These are phyloP conservation scores for Cytospora chrysosperma DNA, from an alignment of 2,329 filamentous ascomycete genomes.

Conservation along the genomic window DNA sequence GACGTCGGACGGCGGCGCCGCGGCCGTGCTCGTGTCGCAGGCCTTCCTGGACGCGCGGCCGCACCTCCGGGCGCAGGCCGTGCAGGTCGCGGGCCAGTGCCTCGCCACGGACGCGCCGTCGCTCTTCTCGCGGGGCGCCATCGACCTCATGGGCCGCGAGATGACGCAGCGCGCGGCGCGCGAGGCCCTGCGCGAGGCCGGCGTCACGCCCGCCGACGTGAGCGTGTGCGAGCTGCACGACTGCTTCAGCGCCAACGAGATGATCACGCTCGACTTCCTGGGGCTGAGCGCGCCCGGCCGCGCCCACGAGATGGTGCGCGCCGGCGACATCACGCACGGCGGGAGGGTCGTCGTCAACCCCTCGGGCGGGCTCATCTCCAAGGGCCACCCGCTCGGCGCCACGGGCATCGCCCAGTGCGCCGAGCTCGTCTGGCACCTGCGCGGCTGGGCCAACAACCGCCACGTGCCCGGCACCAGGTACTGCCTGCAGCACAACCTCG, in stretches of 20 bases:
- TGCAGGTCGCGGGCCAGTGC: conserved; percentile 84
- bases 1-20: conserved; percentile 88
- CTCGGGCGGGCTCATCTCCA: conserved; percentile 90
- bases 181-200: conserved; percentile 72
- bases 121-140: conserved; percentile 76
- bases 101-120: conserved; percentile 80
- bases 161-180: conserved; percentile 75
- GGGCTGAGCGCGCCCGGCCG: conserved; percentile 76
- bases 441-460: conserved; percentile 94
- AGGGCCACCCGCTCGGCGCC: conserved; percentile 91
- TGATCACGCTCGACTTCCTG: conserved; percentile 84
- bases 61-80: conserved; percentile 76
- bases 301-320: conserved; percentile 86
- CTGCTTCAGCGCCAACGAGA: conserved; percentile 94
- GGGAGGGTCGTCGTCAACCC: conserved; percentile 84
- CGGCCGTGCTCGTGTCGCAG: conserved; percentile 85
- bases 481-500: conserved; percentile 89
- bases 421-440: conserved; percentile 91
- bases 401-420: conserved; percentile 95
- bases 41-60: conserved; percentile 83
- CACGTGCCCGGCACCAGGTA: conserved; percentile 65
- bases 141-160: conserved; percentile 85
- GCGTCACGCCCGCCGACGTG: conserved; percentile 65
- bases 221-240: conserved; percentile 92
- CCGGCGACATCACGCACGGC: conserved; percentile 89